phyloP scores from a whole-genome alignment of 441 rosid species.

The Biscutella auriculata region DNA sequence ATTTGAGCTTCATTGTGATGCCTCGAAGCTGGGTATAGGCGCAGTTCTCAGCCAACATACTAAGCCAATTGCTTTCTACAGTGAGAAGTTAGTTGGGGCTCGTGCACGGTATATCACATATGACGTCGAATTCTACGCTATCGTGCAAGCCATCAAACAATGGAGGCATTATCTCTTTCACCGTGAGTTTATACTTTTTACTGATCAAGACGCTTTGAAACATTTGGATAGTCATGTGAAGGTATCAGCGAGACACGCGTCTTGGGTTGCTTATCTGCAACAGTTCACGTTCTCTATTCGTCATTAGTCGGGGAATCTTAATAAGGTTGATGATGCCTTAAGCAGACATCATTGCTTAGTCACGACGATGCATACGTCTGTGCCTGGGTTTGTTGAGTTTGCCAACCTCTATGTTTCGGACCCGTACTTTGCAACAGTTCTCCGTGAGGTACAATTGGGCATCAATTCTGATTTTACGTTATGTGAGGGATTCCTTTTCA shows the following conservation, averaged over 20 bases:
- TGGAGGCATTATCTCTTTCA: not conserved
- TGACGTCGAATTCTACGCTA: not conserved
- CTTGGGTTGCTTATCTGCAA: not conserved
- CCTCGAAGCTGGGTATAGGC: fast-evolving
- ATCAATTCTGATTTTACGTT: not conserved
- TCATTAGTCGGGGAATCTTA: fast-evolving
- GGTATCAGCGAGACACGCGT: fast-evolving
- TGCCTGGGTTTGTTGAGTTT: too few species aligned
- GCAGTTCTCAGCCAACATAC: not conserved
- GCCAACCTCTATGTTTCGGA: not conserved
- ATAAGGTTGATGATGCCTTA: not conserved
- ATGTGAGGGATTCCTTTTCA: not conserved
- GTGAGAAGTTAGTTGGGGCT: not conserved
- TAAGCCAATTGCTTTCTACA: not conserved
- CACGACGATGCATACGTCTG: too few species aligned
- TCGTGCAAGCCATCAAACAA: not conserved
- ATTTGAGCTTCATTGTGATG: not conserved
- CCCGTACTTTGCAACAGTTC: not conserved
- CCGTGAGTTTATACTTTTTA: not conserved
- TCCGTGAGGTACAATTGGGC: not conserved
- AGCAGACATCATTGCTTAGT: not conserved
- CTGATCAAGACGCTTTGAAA: not conserved
- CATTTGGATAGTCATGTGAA: not conserved
- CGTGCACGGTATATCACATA: not conserved
- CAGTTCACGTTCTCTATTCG: not conserved